Conservation (phyloP, 2,329 filamentous ascomycete genomes). For the Aurifilum marmelostoma region DNA sequence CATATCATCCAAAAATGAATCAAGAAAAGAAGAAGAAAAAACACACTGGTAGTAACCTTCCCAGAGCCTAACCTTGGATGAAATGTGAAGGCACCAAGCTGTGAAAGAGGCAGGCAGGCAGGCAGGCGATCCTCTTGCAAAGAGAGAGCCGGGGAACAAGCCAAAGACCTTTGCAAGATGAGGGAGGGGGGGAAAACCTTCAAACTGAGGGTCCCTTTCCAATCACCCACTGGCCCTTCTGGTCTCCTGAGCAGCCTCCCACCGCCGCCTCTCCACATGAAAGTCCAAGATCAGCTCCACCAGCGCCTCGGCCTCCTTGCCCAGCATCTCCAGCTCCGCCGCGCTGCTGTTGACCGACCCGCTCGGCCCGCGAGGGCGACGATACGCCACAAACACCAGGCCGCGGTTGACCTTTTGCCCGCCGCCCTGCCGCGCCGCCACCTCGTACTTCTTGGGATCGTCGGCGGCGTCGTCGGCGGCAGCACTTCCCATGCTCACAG, state of each 20-base stretch:
- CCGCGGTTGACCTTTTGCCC: slow-evolving; percentile 50
- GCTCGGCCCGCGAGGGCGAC: slow-evolving; percentile 48
- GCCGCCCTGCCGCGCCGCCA: neutral
- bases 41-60: neutral
- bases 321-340: slow-evolving; percentile 50
- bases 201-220: too few relatives aligned
- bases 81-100: neutral
- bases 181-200: too few relatives aligned
- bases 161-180: too few relatives aligned
- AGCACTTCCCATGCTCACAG: too few relatives aligned
- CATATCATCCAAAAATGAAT: slow-evolving; percentile 5
- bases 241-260: slow-evolving; percentile 23
- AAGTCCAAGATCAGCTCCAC: slow-evolving; percentile 58
- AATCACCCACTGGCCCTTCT: slow-evolving; percentile 15
- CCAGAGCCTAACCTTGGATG: neutral
- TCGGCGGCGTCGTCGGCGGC: too few relatives aligned
- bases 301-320: slow-evolving; percentile 54
- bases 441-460: neutral
- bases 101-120: too few relatives aligned
- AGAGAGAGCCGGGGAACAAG: too few relatives aligned
- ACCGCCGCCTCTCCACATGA: slow-evolving; percentile 37
- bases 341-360: slow-evolving; percentile 41
- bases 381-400: slow-evolving; percentile 60
- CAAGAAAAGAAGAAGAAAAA: too few relatives aligned
- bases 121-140: too few relatives aligned